Evolutionary conservation across 202 grass and related monocot species (phyloP).

Genomic region (Panicum hallii): DNA sequence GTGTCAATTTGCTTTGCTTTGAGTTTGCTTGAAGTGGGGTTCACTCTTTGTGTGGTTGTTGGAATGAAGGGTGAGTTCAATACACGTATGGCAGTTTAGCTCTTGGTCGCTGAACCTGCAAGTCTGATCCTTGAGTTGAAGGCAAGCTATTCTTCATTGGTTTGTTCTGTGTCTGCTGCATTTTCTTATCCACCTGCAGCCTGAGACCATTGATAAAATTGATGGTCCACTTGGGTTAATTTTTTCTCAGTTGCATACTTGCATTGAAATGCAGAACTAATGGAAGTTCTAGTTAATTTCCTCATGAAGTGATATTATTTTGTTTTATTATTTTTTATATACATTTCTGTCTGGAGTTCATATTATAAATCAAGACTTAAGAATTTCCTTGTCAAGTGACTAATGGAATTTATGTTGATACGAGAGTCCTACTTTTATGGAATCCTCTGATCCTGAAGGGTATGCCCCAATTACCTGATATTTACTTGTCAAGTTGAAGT

Average conservation of each 20-base stretch:
- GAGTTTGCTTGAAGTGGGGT: conserved; percentile 42
- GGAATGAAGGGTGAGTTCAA: conserved; percentile 7
- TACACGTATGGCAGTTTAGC: neutral
- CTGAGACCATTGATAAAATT: neutral
- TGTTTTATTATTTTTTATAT: neutral
- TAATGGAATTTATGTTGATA: neutral
- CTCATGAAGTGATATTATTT: conserved; percentile 3
- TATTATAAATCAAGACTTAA: neutral
- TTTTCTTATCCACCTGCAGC: conserved; percentile 28
- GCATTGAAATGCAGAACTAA: conserved; percentile 5
- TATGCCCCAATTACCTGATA: neutral
- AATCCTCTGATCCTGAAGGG: neutral
- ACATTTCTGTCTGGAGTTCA: neutral
- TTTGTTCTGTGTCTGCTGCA: conserved; percentile 26
- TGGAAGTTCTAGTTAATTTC: neutral
- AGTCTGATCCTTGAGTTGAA: conserved; percentile 38
- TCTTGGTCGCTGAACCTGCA: conserved; percentile 26
- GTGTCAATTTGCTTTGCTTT: conserved; percentile 33
- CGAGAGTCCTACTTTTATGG: neutral
- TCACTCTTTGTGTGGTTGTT: conserved; percentile 42
- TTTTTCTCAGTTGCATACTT: neutral
- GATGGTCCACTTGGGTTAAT: conserved; percentile 7
- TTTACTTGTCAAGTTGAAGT: neutral
- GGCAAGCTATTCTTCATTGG: conserved; percentile 26
- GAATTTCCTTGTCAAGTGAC: neutral